Evolutionary conservation across 2,329 filamentous ascomycete species (phyloP).

Genomic region (Paecilomyces niveus): DNA sequence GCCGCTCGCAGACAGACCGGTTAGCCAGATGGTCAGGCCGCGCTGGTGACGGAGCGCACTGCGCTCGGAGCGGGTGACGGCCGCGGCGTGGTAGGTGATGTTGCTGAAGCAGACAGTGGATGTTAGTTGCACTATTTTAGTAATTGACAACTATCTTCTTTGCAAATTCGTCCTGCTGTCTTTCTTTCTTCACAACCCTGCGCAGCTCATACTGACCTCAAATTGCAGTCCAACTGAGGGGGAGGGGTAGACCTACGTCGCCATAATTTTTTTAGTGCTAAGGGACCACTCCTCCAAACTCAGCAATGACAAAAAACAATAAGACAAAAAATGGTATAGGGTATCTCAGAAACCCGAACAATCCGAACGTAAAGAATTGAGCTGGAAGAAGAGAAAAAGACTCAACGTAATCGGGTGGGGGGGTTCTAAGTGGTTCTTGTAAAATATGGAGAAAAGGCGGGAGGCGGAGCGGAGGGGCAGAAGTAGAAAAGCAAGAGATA

Average conservation of each 20-base stretch:
- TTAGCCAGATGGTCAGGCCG: slow-evolving; percentile 96
- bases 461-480: slow-evolving; percentile 3
- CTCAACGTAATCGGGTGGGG: background rate
- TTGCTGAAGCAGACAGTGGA: slow-evolving; percentile 23
- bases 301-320: no score
- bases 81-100: slow-evolving; percentile 41
- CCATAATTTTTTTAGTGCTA: background rate
- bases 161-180: background rate
- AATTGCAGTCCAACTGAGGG: background rate
- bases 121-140: background rate
- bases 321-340: background rate
- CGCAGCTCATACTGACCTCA: background rate
- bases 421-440: background rate
- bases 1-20: slow-evolving; percentile 88
- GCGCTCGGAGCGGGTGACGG: slow-evolving; percentile 36
- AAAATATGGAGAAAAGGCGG: slow-evolving; percentile 4
- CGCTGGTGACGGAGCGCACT: slow-evolving; percentile 61
- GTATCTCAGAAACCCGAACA: background rate
- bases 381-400: background rate
- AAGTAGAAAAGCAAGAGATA: background rate
- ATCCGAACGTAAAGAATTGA: background rate
- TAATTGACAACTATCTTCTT: background rate
- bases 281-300: background rate
- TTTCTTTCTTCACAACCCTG: background rate
- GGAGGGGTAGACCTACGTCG: background rate